Percentiles rank a stretch among this genome's conserved stretches.
These are phyloP conservation scores for Suillus ampliporus DNA, from an alignment of 768 basidiomycete species.

Conservation along the genomic window DNA sequence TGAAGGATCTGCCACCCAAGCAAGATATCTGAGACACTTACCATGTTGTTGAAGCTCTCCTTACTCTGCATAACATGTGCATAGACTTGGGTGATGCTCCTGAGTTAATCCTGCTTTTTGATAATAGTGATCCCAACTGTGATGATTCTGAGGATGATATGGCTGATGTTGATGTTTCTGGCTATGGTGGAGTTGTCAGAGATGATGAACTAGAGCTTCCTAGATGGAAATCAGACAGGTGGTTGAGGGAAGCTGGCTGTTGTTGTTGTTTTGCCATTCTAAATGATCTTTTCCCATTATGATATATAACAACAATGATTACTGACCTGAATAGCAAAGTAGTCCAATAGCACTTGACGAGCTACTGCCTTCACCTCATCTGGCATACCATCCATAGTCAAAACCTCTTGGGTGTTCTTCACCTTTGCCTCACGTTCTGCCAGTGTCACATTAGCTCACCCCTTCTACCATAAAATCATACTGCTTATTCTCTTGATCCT, in stretches of 20 bases:
- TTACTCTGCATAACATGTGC: conserved; percentile 33
- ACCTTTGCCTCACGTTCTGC: background rate
- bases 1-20: conserved; percentile 22
- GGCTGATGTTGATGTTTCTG: conserved; percentile 2
- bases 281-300: conserved; percentile 16
- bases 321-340: background rate
- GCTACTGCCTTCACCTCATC: conserved; percentile 3
- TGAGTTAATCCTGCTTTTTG: conserved; percentile 13
- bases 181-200: conserved; percentile 2
- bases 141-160: background rate
- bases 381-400: conserved; percentile 1
- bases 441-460: background rate
- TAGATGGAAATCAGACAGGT: conserved; percentile 14
- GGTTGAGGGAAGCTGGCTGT: conserved; percentile 14
- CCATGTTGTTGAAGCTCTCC: conserved; percentile 24
- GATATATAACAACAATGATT: background rate
- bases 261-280: conserved; percentile 6
- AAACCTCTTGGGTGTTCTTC: conserved; percentile 7
- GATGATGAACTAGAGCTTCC: conserved; percentile 8
- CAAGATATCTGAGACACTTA: conserved; percentile 25
- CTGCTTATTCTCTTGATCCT: background rate
- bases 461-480: conserved; percentile 1
- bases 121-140: conserved; percentile 4
- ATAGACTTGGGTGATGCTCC: conserved; percentile 25
- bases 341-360: background rate